Evolutionary conservation across 2,329 filamentous ascomycete genomes (phyloP).

Genomic region (Cyanodermella asteris): DNA sequence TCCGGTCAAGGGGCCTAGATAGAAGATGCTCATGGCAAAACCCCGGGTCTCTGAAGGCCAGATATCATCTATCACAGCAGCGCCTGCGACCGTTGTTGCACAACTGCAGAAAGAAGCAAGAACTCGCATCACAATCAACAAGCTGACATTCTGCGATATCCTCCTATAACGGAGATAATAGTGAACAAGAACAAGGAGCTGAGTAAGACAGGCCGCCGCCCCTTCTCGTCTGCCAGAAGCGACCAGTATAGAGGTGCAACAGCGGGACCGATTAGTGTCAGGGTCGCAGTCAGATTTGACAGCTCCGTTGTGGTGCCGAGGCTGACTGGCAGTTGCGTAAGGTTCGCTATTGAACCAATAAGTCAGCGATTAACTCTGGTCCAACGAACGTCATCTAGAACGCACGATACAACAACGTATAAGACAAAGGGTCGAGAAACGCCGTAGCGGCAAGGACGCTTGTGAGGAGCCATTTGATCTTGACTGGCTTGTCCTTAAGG

Average conservation of each 20-base stretch:
- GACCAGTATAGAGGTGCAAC: conserved; percentile 21
- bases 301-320: conserved; percentile 15
- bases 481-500: no score
- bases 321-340: conserved; percentile 13
- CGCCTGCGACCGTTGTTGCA: conserved; percentile 20
- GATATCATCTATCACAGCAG: conserved; percentile 19
- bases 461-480: no score
- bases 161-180: conserved; percentile 16
- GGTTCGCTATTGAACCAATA: no score
- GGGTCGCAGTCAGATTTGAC: conserved; percentile 17
- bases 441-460: no score
- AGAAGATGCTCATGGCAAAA: conserved; percentile 19
- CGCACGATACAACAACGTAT: no score
- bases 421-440: no score
- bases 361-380: no score
- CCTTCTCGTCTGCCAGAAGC: conserved; percentile 16
- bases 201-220: conserved; percentile 18
- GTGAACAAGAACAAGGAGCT: conserved; percentile 16
- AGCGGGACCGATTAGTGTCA: conserved; percentile 18
- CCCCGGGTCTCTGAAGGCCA: conserved; percentile 18
- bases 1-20: conserved; percentile 18
- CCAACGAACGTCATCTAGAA: no score
- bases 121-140: conserved; percentile 19
- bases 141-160: conserved; percentile 14
- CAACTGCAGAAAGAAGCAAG: conserved; percentile 18